phyloP scores from a whole-genome alignment of 345 rosid genomes.

The Eucalyptus victrix region DNA sequence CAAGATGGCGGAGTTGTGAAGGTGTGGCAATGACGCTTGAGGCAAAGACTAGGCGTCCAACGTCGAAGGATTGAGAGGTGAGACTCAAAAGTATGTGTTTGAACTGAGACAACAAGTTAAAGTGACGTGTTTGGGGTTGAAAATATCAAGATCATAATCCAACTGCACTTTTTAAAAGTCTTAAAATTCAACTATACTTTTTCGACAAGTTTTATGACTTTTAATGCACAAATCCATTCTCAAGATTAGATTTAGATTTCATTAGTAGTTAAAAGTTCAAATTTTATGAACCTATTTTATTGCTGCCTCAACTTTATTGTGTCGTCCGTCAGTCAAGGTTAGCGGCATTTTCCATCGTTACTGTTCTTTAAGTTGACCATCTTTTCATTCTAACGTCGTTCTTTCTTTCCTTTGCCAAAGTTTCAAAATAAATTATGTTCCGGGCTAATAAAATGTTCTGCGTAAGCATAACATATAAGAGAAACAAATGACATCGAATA shows the following conservation, averaged over 20 bases:
- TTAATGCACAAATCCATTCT: not conserved
- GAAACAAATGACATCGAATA: not conserved
- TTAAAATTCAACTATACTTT: too few species aligned
- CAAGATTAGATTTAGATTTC: not conserved
- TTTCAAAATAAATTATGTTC: not conserved
- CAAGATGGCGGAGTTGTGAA: too few species aligned
- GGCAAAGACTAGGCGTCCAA: too few species aligned
- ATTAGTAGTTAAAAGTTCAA: not conserved
- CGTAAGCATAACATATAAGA: not conserved
- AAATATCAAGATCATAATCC: rapidly evolving
- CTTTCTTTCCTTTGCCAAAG: not conserved
- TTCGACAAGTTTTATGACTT: too few species aligned
- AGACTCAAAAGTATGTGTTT: too few species aligned
- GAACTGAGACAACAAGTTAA: too few species aligned
- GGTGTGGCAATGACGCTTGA: too few species aligned
- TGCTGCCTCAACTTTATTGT: not conserved
- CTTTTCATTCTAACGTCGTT: not conserved
- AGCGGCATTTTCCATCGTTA: not conserved
- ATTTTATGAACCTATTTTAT: not conserved
- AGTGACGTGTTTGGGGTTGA: too few species aligned
- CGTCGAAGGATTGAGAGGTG: too few species aligned
- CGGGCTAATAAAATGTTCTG: not conserved
- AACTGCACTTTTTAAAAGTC: too few species aligned
- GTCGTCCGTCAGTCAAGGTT: not conserved
- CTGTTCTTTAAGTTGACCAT: not conserved